A percentile compares a stretch with the other conserved stretches of the same genome.
Conservation (phyloP, 345 rosid species). For the Citrus sp. region DNA sequence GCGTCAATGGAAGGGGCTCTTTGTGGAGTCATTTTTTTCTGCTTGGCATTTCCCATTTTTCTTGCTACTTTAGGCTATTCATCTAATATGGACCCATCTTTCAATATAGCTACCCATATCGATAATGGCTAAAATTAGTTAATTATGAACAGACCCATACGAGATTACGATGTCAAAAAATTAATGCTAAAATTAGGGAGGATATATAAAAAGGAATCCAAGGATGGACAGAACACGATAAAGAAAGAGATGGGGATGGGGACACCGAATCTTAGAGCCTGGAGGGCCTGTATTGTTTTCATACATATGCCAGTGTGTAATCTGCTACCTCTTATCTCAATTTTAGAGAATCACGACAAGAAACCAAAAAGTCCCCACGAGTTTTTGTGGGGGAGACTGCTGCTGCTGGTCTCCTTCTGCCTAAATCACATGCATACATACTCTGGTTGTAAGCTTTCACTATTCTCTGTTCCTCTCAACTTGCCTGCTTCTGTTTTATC, state of each 20-base stretch:
- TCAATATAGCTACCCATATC: not conserved
- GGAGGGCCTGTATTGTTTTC: not conserved
- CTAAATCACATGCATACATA: slow-evolving; percentile 6
- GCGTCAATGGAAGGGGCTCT: not conserved
- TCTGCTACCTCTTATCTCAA: not conserved
- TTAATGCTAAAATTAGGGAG: not conserved
- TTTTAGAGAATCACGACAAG: slow-evolving; percentile 14
- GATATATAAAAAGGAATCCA: slow-evolving; percentile 19
- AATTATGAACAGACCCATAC: not conserved
- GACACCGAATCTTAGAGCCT: slow-evolving; percentile 17
- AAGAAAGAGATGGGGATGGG: slow-evolving; percentile 8
- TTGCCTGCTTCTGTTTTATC: not conserved
- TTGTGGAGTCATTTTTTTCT: not conserved
- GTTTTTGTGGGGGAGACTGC: slow-evolving; percentile 8
- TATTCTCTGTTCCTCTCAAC: not conserved
- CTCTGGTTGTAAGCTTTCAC: too few species aligned
- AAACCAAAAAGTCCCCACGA: slow-evolving; percentile 20
- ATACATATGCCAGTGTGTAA: not conserved
- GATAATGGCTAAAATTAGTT: not conserved
- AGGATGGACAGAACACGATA: slow-evolving; percentile 16
- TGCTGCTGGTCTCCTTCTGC: slow-evolving; percentile 15
- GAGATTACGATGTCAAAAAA: not conserved
- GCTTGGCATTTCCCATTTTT: not conserved
- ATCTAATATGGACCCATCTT: not conserved
- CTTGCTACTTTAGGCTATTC: not conserved